Evolutionary conservation across 148 eudicot genomes (phyloP).

Genomic region (Cornus controversa): DNA sequence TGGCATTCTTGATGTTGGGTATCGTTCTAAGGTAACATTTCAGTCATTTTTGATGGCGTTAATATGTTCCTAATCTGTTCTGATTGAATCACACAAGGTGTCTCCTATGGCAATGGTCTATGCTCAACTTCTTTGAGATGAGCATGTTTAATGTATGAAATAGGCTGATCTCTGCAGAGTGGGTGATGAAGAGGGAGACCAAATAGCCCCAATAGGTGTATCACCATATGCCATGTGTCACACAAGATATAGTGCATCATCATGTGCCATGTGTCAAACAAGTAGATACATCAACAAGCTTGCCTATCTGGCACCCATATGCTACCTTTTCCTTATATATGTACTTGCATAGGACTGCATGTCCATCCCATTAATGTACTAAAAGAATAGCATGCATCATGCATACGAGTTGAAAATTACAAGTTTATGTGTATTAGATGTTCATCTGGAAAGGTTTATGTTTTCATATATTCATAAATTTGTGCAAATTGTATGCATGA

Average conservation of each 20-base stretch:
- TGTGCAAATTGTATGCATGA: not conserved
- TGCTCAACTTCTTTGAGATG: not conserved
- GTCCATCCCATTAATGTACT: too few relatives aligned
- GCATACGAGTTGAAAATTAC: not conserved
- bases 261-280: too few relatives aligned
- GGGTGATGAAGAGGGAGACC: not conserved
- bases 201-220: not conserved
- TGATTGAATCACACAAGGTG: not conserved
- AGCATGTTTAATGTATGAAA: not conserved
- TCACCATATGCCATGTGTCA: not conserved
- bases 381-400: not conserved
- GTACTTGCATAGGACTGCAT: too few relatives aligned
- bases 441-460: not conserved
- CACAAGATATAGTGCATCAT: not conserved
- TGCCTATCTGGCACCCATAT: too few relatives aligned
- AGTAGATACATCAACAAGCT: not conserved
- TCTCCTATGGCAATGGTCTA: not conserved
- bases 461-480: not conserved
- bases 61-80: slow-evolving; percentile 6
- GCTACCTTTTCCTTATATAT: too few relatives aligned
- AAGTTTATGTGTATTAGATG: not conserved
- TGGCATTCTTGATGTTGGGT: slow-evolving; percentile 97
- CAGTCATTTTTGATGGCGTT: not conserved
- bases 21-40: slow-evolving; percentile 73
- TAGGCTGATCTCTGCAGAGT: not conserved